Conservation (phyloP, 2,329 filamentous ascomycete genomes). For the Ceratocystis papillata region DNA sequence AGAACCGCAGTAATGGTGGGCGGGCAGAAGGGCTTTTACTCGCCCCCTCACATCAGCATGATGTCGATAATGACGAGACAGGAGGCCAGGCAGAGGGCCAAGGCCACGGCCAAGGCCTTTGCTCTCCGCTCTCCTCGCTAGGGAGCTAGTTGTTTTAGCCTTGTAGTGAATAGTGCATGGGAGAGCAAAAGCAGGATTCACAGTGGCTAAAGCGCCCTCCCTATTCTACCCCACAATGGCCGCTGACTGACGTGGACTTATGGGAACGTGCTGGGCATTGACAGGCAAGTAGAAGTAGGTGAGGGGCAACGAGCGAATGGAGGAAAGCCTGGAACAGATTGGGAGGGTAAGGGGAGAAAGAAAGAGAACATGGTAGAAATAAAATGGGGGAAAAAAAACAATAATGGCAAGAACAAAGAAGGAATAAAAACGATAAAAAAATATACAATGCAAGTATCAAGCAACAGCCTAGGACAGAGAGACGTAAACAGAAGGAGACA, state of each 20-base stretch:
- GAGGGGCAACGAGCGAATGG: not conserved
- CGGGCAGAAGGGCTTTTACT: no score
- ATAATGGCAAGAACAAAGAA: not conserved
- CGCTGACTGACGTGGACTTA: slow-evolving; percentile 2
- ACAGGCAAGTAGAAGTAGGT: not conserved
- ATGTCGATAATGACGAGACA: no score
- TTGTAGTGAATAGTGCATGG: no score
- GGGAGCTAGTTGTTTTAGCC: no score
- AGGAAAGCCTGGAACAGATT: no score
- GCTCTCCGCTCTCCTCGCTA: no score
- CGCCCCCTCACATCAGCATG: no score
- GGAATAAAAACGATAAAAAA: not conserved
- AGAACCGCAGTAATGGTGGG: no score
- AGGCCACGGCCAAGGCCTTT: no score
- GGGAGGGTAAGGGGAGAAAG: not conserved
- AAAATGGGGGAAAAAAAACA: not conserved
- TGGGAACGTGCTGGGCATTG: slow-evolving; percentile 1
- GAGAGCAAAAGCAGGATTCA: not conserved
- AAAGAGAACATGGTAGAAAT: no score
- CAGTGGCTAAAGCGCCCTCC: slow-evolving; percentile 4
- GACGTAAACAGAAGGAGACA: not conserved
- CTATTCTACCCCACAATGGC: not conserved
- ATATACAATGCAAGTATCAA: not conserved
- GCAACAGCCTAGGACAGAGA: not conserved
- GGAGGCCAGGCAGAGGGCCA: no score